Percentiles rank a stretch among this genome's conserved stretches.
phyloP scores from a whole-genome alignment of 1,284 basidiomycete genomes.

The Moniliella sp. region DNA sequence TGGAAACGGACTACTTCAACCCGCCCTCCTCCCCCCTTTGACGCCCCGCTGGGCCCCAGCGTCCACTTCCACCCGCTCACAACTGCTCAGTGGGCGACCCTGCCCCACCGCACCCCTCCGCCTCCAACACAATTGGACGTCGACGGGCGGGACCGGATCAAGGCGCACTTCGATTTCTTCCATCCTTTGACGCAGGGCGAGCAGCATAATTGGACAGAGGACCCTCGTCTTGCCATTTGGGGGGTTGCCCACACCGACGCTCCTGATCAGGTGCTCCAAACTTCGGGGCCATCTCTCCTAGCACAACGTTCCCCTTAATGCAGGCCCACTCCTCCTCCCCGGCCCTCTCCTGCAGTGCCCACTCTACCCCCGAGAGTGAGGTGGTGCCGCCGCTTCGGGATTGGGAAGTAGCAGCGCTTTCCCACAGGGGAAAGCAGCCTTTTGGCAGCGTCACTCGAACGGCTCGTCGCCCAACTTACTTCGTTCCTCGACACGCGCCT shows the following conservation, averaged over 20 bases:
- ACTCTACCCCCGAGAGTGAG: not conserved
- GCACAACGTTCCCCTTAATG: not conserved
- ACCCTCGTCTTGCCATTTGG: conserved; percentile 21
- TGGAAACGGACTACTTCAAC: too few relatives aligned
- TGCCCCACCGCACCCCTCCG: too few relatives aligned
- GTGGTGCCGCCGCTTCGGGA: not conserved
- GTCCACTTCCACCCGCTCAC: too few relatives aligned
- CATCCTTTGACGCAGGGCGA: too few relatives aligned
- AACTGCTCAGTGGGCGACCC: too few relatives aligned
- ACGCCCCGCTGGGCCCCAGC: conserved; percentile 4
- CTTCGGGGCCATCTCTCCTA: conserved; percentile 3
- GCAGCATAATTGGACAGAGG: conserved; percentile 13
- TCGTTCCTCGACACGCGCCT: conserved; percentile 19
- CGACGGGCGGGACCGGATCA: too few relatives aligned
- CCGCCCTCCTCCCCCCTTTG: too few relatives aligned
- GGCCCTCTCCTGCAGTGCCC: conserved; percentile 1
- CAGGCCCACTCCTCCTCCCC: conserved; percentile 1
- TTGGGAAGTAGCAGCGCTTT: conserved; percentile 1
- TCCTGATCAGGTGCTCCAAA: conserved; percentile 4
- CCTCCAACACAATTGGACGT: too few relatives aligned
- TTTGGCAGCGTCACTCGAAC: conserved; percentile 14
- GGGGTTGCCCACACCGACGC: conserved; percentile 8
- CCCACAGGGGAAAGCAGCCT: conserved; percentile 5
- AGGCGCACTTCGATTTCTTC: too few relatives aligned
- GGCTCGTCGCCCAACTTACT: conserved; percentile 20